Percentiles rank a stretch among this genome's conserved stretches.
These are phyloP conservation scores for Leccinellum rugosiceps DNA, from an alignment of 768 basidiomycete genomes.

Conservation along the genomic window DNA sequence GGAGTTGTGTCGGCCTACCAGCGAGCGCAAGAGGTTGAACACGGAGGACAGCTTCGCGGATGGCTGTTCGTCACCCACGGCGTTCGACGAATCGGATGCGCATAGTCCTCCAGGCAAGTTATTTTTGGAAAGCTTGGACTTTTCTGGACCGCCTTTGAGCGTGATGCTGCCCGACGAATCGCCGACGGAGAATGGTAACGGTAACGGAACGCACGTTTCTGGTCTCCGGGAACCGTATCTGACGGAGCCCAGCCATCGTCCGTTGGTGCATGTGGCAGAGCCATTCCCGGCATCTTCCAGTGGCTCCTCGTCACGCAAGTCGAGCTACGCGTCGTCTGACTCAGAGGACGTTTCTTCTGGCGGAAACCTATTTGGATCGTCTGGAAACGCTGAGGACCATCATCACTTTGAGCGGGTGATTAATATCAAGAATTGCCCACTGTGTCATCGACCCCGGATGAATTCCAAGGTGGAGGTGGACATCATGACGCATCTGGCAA, in stretches of 20 bases:
- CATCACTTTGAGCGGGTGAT: slow-evolving; percentile 78
- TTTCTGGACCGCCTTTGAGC: slow-evolving; percentile 51
- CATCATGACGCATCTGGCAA: slow-evolving; percentile 94
- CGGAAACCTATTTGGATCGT: slow-evolving; percentile 1
- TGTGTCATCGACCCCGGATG: slow-evolving; percentile 87
- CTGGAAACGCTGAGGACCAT: slow-evolving; percentile 20
- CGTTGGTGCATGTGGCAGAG: slow-evolving; percentile 35
- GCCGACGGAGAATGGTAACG: slow-evolving; percentile 17
- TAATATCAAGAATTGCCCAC: slow-evolving; percentile 90
- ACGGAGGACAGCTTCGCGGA: slow-evolving; percentile 41
- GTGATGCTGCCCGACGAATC: slow-evolving; percentile 29
- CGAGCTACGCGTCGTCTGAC: slow-evolving; percentile 45
- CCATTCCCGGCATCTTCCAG: slow-evolving; percentile 17
- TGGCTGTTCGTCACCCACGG: slow-evolving; percentile 53
- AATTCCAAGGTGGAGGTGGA: slow-evolving; percentile 88
- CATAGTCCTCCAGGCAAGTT: slow-evolving; percentile 34
- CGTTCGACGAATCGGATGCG: slow-evolving; percentile 36
- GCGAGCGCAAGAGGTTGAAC: slow-evolving; percentile 68
- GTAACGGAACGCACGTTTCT: background rate
- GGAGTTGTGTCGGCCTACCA: slow-evolving; percentile 69
- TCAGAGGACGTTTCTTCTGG: slow-evolving; percentile 37
- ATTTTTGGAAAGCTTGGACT: slow-evolving; percentile 56
- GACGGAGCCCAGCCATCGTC: slow-evolving; percentile 49
- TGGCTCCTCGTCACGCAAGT: slow-evolving; percentile 24
- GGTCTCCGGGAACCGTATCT: slow-evolving; percentile 24